Conservation (phyloP, 148 eudicot species). For the Limonium bicolor region DNA sequence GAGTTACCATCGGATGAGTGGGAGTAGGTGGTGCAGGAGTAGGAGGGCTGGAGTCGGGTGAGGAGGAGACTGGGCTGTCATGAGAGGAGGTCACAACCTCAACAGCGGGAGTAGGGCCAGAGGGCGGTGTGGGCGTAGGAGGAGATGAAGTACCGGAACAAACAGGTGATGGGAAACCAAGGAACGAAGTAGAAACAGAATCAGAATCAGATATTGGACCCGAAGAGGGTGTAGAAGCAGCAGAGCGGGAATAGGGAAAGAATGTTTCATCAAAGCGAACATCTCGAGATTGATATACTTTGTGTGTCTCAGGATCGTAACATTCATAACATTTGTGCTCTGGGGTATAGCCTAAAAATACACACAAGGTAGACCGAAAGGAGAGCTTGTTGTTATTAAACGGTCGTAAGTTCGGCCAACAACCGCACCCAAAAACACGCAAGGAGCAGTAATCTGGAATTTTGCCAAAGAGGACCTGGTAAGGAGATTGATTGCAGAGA, state of each 20-base stretch:
- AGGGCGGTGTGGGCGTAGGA: too few species aligned
- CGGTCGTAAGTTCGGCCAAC: not conserved
- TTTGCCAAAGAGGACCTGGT: not conserved
- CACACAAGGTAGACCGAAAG: not conserved
- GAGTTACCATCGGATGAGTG: too few species aligned
- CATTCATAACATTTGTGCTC: not conserved
- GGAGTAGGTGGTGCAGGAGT: too few species aligned
- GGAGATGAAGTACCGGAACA: too few species aligned
- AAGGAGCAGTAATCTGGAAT: not conserved
- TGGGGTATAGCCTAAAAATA: not conserved
- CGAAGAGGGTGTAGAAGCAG: too few species aligned
- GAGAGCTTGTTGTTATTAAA: not conserved
- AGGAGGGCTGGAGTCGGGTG: too few species aligned
- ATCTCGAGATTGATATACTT: not conserved
- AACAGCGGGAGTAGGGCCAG: too few species aligned
- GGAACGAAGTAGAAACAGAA: too few species aligned
- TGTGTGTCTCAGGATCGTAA: not conserved
- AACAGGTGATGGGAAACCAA: too few species aligned
- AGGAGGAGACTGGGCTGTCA: too few species aligned
- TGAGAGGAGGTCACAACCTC: too few species aligned
- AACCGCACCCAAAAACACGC: not conserved
- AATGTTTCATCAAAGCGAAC: not conserved
- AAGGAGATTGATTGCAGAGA: not conserved
- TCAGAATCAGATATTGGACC: too few species aligned
- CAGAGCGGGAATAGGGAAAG: not conserved